Evolutionary conservation across 2,329 filamentous ascomycete genomes (phyloP).

Genomic region (Bipolaris victoriae): DNA sequence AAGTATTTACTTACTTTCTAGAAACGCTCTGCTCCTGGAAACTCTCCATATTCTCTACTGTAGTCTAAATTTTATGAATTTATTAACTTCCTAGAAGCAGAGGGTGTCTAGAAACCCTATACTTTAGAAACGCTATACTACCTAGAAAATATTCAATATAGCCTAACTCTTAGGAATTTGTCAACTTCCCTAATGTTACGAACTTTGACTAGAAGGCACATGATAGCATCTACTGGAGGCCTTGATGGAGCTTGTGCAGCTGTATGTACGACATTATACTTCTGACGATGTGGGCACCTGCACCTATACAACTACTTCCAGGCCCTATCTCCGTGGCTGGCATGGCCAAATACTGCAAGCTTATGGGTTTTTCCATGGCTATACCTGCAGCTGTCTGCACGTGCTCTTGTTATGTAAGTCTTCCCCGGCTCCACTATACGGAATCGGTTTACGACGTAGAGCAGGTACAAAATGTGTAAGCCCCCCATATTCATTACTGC

Average conservation of each 20-base stretch:
- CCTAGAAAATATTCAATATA: no score
- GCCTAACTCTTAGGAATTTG: no score
- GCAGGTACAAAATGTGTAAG: conserved; percentile 8
- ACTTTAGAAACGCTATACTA: no score
- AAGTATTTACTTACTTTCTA: background rate
- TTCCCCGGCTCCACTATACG: background rate
- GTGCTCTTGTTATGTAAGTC: conserved; percentile 1
- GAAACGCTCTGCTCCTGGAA: background rate
- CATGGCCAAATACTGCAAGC: background rate
- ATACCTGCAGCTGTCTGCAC: background rate
- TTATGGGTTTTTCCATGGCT: conserved; percentile 1
- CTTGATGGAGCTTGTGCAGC: no score
- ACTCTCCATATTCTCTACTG: background rate
- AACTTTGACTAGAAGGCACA: background rate
- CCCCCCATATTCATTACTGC: conserved; percentile 12
- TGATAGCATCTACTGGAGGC: background rate
- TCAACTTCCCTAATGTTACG: no score
- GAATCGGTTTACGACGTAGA: background rate
- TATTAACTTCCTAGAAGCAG: no score
- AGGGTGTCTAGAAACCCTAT: no score
- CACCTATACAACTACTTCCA: conserved; percentile 4
- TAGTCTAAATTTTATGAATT: no score
- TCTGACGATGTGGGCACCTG: conserved; percentile 7
- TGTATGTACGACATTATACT: no score
- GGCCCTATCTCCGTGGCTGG: conserved; percentile 1